Conservation (phyloP, 129 eudicot genomes). For the Artemisia annua region DNA sequence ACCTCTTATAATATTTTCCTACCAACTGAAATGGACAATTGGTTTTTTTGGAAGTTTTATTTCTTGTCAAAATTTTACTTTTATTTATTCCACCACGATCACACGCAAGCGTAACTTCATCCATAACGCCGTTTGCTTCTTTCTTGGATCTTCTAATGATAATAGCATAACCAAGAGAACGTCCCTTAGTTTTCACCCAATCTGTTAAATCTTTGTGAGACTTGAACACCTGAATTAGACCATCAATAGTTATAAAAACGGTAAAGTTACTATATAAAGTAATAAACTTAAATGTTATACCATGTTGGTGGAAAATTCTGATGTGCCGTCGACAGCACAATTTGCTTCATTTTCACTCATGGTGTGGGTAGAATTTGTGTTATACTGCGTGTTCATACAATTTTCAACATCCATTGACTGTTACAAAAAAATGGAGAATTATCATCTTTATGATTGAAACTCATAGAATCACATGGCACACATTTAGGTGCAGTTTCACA, state of each 20-base stretch:
- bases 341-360: neutral
- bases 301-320: neutral
- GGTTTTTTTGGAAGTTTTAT: neutral
- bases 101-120: neutral
- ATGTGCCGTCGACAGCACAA: neutral
- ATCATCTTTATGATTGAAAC: no score
- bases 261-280: neutral
- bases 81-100: constrained; percentile 9
- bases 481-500: no score
- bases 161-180: constrained; percentile 13
- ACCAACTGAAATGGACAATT: constrained; percentile 22
- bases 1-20: constrained; percentile 6
- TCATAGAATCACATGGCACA: no score
- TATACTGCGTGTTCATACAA: no score
- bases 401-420: no score
- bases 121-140: neutral
- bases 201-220: constrained; percentile 2
- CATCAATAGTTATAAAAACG: neutral
- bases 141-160: constrained; percentile 12
- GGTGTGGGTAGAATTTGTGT: no score
- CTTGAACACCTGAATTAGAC: neutral
- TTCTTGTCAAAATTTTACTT: constrained; percentile 10
- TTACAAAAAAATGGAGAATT: no score
- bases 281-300: constrained; percentile 9
- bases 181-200: constrained; percentile 15